Percentiles rank a stretch among this genome's conserved stretches.
Conservation (phyloP, 768 basidiomycete species). For the Hebeloma cylindrosporum region DNA sequence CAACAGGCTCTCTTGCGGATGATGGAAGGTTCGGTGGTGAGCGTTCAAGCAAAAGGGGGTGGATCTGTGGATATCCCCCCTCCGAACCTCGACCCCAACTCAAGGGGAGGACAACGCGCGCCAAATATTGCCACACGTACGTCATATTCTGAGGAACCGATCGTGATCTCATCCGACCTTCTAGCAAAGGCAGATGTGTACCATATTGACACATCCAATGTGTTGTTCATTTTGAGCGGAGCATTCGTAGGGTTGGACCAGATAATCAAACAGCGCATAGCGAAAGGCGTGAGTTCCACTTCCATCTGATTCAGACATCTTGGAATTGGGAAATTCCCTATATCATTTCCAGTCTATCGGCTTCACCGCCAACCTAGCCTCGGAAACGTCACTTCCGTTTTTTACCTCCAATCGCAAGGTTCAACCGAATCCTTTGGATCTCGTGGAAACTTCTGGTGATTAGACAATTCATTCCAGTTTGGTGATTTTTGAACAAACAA, state of each 20-base stretch:
- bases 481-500: slow-evolving; percentile 1
- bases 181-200: slow-evolving; percentile 65
- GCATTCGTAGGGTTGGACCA: slow-evolving; percentile 92
- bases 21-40: slow-evolving; percentile 89
- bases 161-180: slow-evolving; percentile 4
- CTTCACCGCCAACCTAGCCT: slow-evolving; percentile 52
- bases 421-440: slow-evolving; percentile 57
- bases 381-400: slow-evolving; percentile 54
- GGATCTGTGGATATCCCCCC: slow-evolving; percentile 47
- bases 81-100: slow-evolving; percentile 43
- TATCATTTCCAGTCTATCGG: slow-evolving; percentile 72
- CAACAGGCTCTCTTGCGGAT: slow-evolving; percentile 91
- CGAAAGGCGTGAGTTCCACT: slow-evolving; percentile 72
- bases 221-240: slow-evolving; percentile 93
- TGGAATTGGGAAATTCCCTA: neutral
- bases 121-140: slow-evolving; percentile 40
- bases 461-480: slow-evolving; percentile 16
- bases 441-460: slow-evolving; percentile 75
- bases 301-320: neutral
- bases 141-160: slow-evolving; percentile 7
- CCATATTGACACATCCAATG: slow-evolving; percentile 84
- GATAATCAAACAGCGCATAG: slow-evolving; percentile 74
- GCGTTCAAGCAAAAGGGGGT: slow-evolving; percentile 73
- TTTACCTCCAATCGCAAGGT: slow-evolving; percentile 72
- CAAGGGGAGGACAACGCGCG: slow-evolving; percentile 50